phyloP scores from a whole-genome alignment of 2,329 filamentous ascomycete genomes.

The Monilinia laxa region DNA sequence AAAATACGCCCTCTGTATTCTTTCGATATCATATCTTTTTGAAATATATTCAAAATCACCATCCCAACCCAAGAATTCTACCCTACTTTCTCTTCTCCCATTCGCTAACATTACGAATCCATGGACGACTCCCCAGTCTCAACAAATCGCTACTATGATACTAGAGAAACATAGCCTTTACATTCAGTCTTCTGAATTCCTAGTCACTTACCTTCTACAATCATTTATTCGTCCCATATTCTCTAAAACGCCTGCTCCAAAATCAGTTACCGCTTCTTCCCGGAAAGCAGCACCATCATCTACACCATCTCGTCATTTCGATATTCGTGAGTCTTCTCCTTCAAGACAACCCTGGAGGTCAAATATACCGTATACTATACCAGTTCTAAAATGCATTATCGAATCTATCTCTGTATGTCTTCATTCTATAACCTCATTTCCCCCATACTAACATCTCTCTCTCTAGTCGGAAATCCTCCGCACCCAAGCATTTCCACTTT shows the following conservation, averaged over 20 bases:
- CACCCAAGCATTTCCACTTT: slow-evolving; percentile 62
- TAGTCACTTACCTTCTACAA: slow-evolving; percentile 58
- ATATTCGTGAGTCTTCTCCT: slow-evolving; percentile 44
- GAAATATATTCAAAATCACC: not conserved
- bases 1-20: slow-evolving; percentile 29
- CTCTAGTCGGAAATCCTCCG: slow-evolving; percentile 7
- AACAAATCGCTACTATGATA: slow-evolving; percentile 40
- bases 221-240: slow-evolving; percentile 68
- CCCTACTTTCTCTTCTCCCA: slow-evolving; percentile 41
- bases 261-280: slow-evolving; percentile 55
- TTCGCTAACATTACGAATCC: slow-evolving; percentile 40
- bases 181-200: slow-evolving; percentile 41
- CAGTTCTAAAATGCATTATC: slow-evolving; percentile 63
- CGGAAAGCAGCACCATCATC: slow-evolving; percentile 51
- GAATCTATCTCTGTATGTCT: slow-evolving; percentile 49
- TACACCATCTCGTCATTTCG: slow-evolving; percentile 42
- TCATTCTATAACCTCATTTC: slow-evolving; percentile 9
- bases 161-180: slow-evolving; percentile 37
- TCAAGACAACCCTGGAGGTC: slow-evolving; percentile 62
- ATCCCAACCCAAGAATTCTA: not conserved
- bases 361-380: slow-evolving; percentile 50
- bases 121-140: slow-evolving; percentile 44
- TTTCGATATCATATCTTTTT: slow-evolving; percentile 24
- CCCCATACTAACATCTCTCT: not conserved
- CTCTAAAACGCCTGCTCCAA: slow-evolving; percentile 51